Evolutionary conservation across 2,329 filamentous ascomycete species (phyloP).

Genomic region (Chaetomiaceae sp.): DNA sequence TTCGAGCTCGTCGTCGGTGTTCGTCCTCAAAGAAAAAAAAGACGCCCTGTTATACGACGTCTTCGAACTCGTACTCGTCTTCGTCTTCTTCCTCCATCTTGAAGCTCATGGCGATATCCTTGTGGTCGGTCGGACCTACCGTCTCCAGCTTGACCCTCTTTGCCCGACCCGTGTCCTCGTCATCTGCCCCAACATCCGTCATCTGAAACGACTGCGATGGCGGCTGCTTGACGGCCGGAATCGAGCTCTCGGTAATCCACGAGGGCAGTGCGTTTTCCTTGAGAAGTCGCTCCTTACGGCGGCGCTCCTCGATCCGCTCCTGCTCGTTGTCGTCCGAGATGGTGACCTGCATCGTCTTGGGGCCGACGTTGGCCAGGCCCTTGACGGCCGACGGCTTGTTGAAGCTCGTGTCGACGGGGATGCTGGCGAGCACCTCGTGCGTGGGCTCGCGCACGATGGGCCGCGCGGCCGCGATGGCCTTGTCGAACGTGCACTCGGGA

Average conservation of each 20-base stretch:
- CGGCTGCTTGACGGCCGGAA: slow-evolving; percentile 41
- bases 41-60: too few relatives aligned
- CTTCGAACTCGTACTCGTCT: slow-evolving; percentile 56
- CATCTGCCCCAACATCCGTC: slow-evolving; percentile 37
- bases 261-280: slow-evolving; percentile 65
- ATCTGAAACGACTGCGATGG: slow-evolving; percentile 30
- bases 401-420: slow-evolving; percentile 49
- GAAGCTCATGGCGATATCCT: slow-evolving; percentile 18
- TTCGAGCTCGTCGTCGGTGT: too few relatives aligned
- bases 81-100: slow-evolving; percentile 44
- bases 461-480: slow-evolving; percentile 58
- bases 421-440: slow-evolving; percentile 59
- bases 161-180: slow-evolving; percentile 44
- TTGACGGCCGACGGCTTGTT: slow-evolving; percentile 64
- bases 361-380: slow-evolving; percentile 61
- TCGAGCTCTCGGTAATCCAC: slow-evolving; percentile 68
- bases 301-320: slow-evolving; percentile 55
- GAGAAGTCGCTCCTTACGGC: slow-evolving; percentile 61
- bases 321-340: slow-evolving; percentile 67
- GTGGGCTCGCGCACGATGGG: slow-evolving; percentile 63
- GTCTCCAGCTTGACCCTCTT: slow-evolving; percentile 60
- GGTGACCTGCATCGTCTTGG: slow-evolving; percentile 65
- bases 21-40: too few relatives aligned
- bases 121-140: slow-evolving; percentile 19
- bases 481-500: slow-evolving; percentile 70